Evolutionary conservation across 2,329 filamentous ascomycete genomes (phyloP).

Genomic region (Penicillium capsulatum): DNA sequence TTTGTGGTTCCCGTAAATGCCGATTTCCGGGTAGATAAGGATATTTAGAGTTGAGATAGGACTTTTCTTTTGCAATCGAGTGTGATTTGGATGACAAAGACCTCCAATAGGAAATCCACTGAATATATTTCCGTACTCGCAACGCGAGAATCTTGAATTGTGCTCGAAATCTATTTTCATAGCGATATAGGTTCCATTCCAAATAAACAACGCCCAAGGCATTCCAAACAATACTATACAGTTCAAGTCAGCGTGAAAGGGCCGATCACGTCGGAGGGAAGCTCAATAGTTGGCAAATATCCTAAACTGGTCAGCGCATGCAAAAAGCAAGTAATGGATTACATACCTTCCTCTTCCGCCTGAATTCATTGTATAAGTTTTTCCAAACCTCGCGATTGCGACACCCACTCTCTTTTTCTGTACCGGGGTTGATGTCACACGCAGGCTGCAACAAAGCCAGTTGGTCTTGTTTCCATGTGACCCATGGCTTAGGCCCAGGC

Average conservation of each 20-base stretch:
- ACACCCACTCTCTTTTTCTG: conserved; percentile 35
- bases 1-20: not conserved
- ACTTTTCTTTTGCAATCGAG: too few species aligned
- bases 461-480: conserved; percentile 39
- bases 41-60: too few species aligned
- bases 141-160: too few species aligned
- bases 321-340: not conserved
- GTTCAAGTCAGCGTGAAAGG: too few species aligned
- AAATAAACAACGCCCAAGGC: too few species aligned
- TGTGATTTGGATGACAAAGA: too few species aligned
- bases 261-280: conserved; percentile 27
- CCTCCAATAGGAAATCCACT: too few species aligned
- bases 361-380: conserved; percentile 37
- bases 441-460: conserved; percentile 32
- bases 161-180: too few species aligned
- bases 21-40: too few species aligned
- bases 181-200: too few species aligned
- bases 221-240: too few species aligned
- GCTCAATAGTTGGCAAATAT: conserved; percentile 36
- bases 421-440: conserved; percentile 35
- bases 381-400: conserved; percentile 38
- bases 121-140: too few species aligned
- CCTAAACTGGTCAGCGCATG: conserved; percentile 18
- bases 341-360: conserved; percentile 30
- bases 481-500: conserved; percentile 65